A percentile compares a stretch with the other conserved stretches of the same genome.
Evolutionary conservation across 2,329 filamentous ascomycete species (phyloP).

Genomic region (Exserohilum rostratum): DNA sequence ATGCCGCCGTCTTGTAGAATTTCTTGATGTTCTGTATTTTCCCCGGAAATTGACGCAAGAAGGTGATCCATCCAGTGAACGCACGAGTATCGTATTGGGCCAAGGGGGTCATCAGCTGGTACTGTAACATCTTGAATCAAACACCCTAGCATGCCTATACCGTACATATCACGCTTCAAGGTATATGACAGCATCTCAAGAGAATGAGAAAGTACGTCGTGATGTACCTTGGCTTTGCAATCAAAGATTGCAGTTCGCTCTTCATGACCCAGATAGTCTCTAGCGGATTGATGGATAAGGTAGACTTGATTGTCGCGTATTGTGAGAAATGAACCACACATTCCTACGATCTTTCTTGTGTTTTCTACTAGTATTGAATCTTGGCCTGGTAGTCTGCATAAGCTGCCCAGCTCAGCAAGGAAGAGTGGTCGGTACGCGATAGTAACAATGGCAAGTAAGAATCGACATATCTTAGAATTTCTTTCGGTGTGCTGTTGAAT

Average conservation of each 20-base stretch:
- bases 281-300: slow-evolving; percentile 1
- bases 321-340: neutral
- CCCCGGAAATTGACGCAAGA: too few species aligned
- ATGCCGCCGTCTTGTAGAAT: neutral
- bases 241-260: neutral
- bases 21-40: too few species aligned
- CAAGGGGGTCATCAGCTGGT: slow-evolving; percentile 33
- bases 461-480: too few species aligned
- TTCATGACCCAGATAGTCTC: neutral
- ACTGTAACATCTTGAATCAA: slow-evolving; percentile 22
- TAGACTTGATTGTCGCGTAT: neutral
- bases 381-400: neutral
- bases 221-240: neutral
- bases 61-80: slow-evolving; percentile 48
- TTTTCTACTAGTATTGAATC: too few species aligned
- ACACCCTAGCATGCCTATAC: slow-evolving; percentile 12
- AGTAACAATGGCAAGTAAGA: too few species aligned
- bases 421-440: too few species aligned
- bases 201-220: neutral
- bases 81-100: slow-evolving; percentile 21
- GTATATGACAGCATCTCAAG: slow-evolving; percentile 12
- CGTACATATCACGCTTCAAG: slow-evolving; percentile 25
- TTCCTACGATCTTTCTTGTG: neutral
- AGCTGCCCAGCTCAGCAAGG: slow-evolving; percentile 42
- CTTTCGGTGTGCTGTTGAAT: too few species aligned